Evolutionary conservation across 768 basidiomycete genomes (phyloP), one percentile per base, ranked within the genome.

Genomic region (Obba rivulosa): DNA sequence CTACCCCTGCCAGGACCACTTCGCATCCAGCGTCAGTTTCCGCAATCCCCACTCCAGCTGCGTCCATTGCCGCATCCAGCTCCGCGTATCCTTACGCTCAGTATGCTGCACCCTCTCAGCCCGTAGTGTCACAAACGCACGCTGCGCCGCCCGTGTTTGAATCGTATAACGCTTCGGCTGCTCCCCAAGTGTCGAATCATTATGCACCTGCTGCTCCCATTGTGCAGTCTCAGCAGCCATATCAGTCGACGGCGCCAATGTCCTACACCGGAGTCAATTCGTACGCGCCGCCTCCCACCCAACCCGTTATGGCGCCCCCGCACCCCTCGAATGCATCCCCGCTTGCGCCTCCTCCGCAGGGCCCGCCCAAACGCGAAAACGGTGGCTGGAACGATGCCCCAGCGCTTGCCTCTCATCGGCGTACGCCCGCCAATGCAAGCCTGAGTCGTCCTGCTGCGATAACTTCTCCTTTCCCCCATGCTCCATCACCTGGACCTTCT

Each of bases 361-460:
- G 82, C 37, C 66, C 64, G 7, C 60, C 66, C 17, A 73, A 73
- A 51, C 69, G 71, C 23, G 86, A 85, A 43, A 82, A 83, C 23
- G 79, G 84, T 14, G 92, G 92, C 0, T 97, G 93, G 92, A 97
- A 97, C 58, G 94, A 97, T 65, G 82, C 92, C 0, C 92, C 92
- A 0, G 62, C 71, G 5, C 53, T 80, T 11, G 55, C 70, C 14
- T 61, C 69, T 8, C 63, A 76, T 16, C 65, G 75, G 36, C 81
- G 83, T 21, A 70, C 72, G 1, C 79, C 85, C 1, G 72, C 75
- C 18, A 67, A 75, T 4, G 58, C 72, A 24, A 74, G 64, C 46
- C 53, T 69, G 9, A 66, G 61, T 46, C 89, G 87, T 58, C 83
- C 79, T 2, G 71, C 75, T 7, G 79, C 93, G 2, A 94, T 97